These are phyloP conservation scores for Komagataella pastoris DNA, from an alignment of 805 yeast genomes.

Conservation along the genomic window DNA sequence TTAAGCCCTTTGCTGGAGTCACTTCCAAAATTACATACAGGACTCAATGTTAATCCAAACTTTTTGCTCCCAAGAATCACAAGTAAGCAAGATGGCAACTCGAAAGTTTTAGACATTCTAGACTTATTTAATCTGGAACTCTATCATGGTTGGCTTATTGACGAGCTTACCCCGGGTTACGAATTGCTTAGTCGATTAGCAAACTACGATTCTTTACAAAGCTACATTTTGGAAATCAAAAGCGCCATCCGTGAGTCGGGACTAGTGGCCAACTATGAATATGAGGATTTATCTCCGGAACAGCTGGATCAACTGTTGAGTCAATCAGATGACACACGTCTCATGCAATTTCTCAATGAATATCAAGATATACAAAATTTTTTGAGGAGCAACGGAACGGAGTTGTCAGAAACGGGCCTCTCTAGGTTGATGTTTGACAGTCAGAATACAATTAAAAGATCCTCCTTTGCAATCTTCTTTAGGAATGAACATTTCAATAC, in stretches of 20 bases:
- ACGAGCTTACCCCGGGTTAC: conserved; percentile 6
- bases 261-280: not conserved
- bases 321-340: not conserved
- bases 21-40: conserved; percentile 55
- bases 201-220: conserved; percentile 18
- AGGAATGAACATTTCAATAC: conserved; percentile 87
- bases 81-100: conserved; percentile 1
- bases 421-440: conserved; percentile 19
- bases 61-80: conserved; percentile 27
- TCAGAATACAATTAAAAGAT: conserved; percentile 25
- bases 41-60: conserved; percentile 60
- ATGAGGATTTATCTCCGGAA: not conserved
- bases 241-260: not conserved
- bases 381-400: conserved; percentile 54
- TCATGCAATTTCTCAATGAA: not conserved
- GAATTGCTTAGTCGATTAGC: conserved; percentile 3
- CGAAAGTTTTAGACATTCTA: conserved; percentile 8
- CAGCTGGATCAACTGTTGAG: not conserved
- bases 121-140: conserved; percentile 21
- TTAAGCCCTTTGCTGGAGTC: conserved; percentile 31
- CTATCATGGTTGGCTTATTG: conserved; percentile 79
- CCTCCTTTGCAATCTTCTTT: conserved; percentile 59
- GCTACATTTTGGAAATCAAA: conserved; percentile 6
- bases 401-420: conserved; percentile 62
- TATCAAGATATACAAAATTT: conserved; percentile 18